Conservation (phyloP, 805 yeast genomes). For the Monosporozyma solicola region DNA sequence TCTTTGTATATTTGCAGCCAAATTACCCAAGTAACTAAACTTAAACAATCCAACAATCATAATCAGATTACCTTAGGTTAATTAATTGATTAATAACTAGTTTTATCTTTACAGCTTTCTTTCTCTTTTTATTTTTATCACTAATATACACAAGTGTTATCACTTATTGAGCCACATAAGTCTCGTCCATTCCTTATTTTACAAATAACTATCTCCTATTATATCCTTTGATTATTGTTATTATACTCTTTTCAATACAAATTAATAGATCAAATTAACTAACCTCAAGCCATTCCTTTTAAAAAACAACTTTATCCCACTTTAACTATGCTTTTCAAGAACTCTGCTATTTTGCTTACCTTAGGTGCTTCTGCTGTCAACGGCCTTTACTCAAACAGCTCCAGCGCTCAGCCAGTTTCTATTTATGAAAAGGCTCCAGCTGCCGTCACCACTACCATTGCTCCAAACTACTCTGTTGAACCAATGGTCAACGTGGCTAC, state of each 20-base stretch:
- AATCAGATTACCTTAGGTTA: neutral
- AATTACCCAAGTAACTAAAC: neutral
- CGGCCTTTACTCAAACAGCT: neutral
- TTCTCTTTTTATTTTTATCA: neutral
- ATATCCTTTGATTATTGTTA: neutral
- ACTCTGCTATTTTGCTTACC: constrained; percentile 6
- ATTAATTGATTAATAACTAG: neutral
- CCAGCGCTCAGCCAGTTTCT: constrained; percentile 12
- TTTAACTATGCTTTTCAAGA: constrained; percentile 8
- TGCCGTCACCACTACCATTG: constrained; percentile 12
- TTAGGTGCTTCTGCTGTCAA: constrained; percentile 5
- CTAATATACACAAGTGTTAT: neutral
- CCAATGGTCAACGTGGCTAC: constrained; percentile 11
- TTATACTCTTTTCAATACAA: constrained; percentile 1
- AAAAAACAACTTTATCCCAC: neutral
- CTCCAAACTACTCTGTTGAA: constrained; percentile 16
- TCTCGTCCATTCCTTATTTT: constrained; percentile 17
- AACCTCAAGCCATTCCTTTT: constrained; percentile 5
- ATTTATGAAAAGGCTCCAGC: constrained; percentile 11
- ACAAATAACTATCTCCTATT: neutral
- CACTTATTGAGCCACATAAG: constrained; percentile 9
- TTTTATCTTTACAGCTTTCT: neutral
- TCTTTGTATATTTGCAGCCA: neutral
- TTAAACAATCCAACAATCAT: neutral
- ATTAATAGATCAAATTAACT: constrained; percentile 1